These are phyloP conservation scores for Plasmodium cynomolgi DNA, from an alignment of 169 alveolate genomes.

Conservation along the genomic window DNA sequence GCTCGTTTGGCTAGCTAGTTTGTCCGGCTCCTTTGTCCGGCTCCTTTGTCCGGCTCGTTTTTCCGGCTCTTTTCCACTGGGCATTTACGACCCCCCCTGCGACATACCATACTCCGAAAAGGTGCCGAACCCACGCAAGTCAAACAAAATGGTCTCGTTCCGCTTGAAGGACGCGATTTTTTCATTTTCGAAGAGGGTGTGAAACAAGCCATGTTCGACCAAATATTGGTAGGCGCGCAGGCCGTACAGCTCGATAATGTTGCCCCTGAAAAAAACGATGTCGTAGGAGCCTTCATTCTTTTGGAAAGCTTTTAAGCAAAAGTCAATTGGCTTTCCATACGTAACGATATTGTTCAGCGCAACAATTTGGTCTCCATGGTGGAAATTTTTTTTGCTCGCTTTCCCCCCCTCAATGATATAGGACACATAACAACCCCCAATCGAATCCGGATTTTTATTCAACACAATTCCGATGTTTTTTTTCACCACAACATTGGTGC, in stretches of 20 bases:
- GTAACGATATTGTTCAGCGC: conserved; percentile 62
- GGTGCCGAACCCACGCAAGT: conserved; percentile 68
- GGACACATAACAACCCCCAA: conserved; percentile 71
- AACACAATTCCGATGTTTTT: conserved; percentile 68
- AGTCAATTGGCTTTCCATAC: conserved; percentile 69
- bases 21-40: not conserved
- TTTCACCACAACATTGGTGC: conserved; percentile 17
- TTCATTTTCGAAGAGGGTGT: conserved; percentile 68
- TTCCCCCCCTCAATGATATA: conserved; percentile 65
- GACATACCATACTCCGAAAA: conserved; percentile 71
- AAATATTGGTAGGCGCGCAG: conserved; percentile 65
- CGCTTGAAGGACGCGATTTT: conserved; percentile 54
- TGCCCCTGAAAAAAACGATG: conserved; percentile 67
- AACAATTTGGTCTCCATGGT: conserved; percentile 74
- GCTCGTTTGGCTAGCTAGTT: too few species aligned
- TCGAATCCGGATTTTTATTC: conserved; percentile 66
- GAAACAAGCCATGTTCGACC: conserved; percentile 24
- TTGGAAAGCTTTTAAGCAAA: conserved; percentile 61
- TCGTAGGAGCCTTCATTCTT: conserved; percentile 69
- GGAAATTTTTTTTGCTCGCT: conserved; percentile 72
- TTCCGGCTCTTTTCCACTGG: not conserved
- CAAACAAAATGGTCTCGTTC: conserved; percentile 53
- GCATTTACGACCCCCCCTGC: not conserved
- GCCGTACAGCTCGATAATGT: conserved; percentile 69
- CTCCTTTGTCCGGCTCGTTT: not conserved